A percentile compares a stretch with the other conserved stretches of the same genome.
phyloP scores from a whole-genome alignment of 371 early-diverging fungal genomes.

The Entomophthora muscae region DNA sequence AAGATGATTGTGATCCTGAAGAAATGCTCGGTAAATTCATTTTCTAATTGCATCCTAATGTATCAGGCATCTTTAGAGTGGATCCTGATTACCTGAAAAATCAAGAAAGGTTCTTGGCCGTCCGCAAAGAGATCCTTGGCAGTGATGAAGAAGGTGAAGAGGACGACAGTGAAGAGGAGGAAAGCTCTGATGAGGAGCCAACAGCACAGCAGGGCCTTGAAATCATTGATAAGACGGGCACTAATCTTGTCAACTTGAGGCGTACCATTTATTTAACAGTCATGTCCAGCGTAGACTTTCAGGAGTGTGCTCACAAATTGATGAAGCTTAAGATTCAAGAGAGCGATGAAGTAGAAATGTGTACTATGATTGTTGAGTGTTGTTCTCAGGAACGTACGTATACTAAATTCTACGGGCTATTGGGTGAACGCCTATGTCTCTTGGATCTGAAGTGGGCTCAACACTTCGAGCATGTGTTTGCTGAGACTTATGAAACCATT shows the following conservation, averaged over 20 bases:
- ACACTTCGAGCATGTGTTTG: slow-evolving; percentile 57
- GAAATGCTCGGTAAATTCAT: too few relatives aligned
- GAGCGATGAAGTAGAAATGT: slow-evolving; percentile 78
- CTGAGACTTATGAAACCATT: slow-evolving; percentile 69
- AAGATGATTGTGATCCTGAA: slow-evolving; percentile 62
- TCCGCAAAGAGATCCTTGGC: slow-evolving; percentile 71
- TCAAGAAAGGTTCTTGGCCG: slow-evolving; percentile 59
- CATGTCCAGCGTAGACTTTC: slow-evolving; percentile 88
- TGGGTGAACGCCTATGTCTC: slow-evolving; percentile 88
- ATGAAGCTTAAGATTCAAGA: slow-evolving; percentile 64
- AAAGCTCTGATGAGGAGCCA: slow-evolving; percentile 28
- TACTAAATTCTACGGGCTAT: slow-evolving; percentile 77
- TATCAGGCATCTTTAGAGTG: slow-evolving; percentile 43
- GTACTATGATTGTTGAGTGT: slow-evolving; percentile 94
- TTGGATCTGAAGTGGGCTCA: slow-evolving; percentile 63
- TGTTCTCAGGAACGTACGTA: slow-evolving; percentile 91
- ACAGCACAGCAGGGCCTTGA: slow-evolving; percentile 15
- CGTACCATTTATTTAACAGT: slow-evolving; percentile 87
- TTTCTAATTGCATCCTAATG: slow-evolving; percentile 12
- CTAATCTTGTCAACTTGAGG: slow-evolving; percentile 72
- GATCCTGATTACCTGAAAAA: slow-evolving; percentile 69
- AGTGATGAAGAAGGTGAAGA: too few relatives aligned
- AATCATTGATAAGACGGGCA: slow-evolving; percentile 80
- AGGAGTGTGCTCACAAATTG: slow-evolving; percentile 91
- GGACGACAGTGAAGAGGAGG: slow-evolving; percentile 21